Base-by-base conservation (phyloP, 371 early-diverging fungal genomes). In the Aphelidium insulamus region DNA sequence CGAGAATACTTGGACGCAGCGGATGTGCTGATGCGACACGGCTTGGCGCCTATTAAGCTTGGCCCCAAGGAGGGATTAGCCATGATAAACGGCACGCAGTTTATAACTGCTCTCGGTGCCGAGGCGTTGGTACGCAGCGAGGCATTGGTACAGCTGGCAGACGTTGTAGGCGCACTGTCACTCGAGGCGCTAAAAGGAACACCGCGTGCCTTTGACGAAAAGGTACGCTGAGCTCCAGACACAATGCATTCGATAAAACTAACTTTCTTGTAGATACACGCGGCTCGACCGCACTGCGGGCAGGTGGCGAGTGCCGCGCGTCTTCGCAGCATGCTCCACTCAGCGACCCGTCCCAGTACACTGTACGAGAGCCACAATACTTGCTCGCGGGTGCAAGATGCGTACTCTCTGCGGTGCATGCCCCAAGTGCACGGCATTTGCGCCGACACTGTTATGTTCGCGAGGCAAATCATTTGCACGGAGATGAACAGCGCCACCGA, bases 81-180 rank as follows among this genome's bases (percentile, higher is more conserved):
- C 27, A 38, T 38, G 38, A 38, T 38, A 12, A 38, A 38, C 22
- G 38, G 38, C 19, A 38, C 38, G n/a, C 33, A 38, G 17, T 38
- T 38, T 22, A 38, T 38, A 4, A 20, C 33, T 16, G 16, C 38
- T 3, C 38, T 14, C 15, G 38, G 38, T 12, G 29, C 33, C 21
- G 38, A 38, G 18, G 38, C 38, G 8, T 12, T 38, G 5, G 33
- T 35, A 10, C 24, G 38, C 19, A 37, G 37, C 0, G 3, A 10
- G 21, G 8, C 16, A 6, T n/a, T 31, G 15, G 29, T 8, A 7
- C 16, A 32, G 26, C 34, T n/a, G 22, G 36, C 36, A 12, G 38
- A 38, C 21, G 36, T 38, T 1, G 36, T 38, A 7, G 38, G 38
- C 17, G 38, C 38, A 2, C 26, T 38, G 2, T n/a, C 38, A 14